Evolutionary conservation across 345 rosid species (phyloP).

Genomic region (Lenwebbia sp.): DNA sequence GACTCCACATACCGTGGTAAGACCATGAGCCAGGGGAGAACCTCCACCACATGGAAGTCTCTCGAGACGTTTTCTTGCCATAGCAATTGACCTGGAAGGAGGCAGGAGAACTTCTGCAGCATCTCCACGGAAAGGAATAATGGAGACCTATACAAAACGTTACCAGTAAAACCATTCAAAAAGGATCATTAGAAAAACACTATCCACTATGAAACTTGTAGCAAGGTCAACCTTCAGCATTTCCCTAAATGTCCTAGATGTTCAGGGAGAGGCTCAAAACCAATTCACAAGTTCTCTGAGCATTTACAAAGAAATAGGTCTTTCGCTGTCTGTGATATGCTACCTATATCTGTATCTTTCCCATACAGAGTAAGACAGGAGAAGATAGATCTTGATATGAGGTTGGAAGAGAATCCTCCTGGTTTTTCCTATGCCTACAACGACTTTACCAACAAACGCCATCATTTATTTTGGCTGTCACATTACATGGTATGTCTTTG

Average conservation of each 20-base stretch:
- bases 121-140: conserved; percentile 95
- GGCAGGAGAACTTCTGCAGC: conserved; percentile 92
- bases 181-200: neutral
- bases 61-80: conserved; percentile 98
- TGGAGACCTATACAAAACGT: conserved; percentile 54
- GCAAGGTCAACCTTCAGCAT: neutral
- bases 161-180: conserved; percentile 3
- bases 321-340: neutral
- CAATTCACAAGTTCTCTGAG: neutral
- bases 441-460: neutral
- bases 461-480: neutral
- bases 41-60: conserved; percentile 99
- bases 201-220: neutral
- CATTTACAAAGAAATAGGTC: neutral
- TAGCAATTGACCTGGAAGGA: conserved; percentile 92
- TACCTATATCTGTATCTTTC: neutral
- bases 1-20: conserved; percentile 58
- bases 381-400: neutral
- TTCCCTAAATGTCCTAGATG: neutral
- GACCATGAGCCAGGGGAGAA: conserved; percentile 96
- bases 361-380: neutral
- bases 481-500: neutral
- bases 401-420: neutral
- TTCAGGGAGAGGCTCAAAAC: neutral
- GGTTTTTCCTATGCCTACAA: neutral